These are phyloP conservation scores for Carallia pectinifolia DNA, from an alignment of 345 rosid species.

Conservation along the genomic window DNA sequence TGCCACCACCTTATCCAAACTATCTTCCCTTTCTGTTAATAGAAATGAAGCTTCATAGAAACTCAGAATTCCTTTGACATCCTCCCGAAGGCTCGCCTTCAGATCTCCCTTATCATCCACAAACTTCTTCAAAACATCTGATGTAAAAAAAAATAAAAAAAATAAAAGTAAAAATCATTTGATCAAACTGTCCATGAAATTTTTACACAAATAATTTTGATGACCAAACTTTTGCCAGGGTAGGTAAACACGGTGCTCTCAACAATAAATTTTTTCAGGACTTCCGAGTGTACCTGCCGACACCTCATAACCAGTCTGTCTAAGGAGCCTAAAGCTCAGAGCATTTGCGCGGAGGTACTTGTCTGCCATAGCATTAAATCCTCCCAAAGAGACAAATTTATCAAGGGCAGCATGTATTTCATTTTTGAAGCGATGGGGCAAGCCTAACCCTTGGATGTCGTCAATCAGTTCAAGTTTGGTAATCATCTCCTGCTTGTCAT, in stretches of 20 bases:
- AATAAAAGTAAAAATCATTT: too few relatives aligned
- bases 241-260: too few relatives aligned
- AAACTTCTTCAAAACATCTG: slow-evolving; percentile 12
- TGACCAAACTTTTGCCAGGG: too few relatives aligned
- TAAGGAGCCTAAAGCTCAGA: slow-evolving; percentile 25
- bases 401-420: slow-evolving; percentile 5
- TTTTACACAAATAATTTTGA: too few relatives aligned
- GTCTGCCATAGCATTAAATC: background rate
- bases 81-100: slow-evolving; percentile 1
- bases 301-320: slow-evolving; percentile 23
- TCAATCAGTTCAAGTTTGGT: slow-evolving; percentile 21
- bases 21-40: slow-evolving; percentile 11
- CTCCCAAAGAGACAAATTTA: background rate
- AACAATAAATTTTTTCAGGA: too few relatives aligned
- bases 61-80: slow-evolving; percentile 14
- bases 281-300: slow-evolving; percentile 20
- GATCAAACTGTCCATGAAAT: background rate
- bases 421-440: slow-evolving; percentile 3
- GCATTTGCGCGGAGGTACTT: slow-evolving; percentile 12
- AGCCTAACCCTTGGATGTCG: slow-evolving; percentile 17
- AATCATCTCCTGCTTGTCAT: background rate
- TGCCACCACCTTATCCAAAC: slow-evolving; percentile 15
- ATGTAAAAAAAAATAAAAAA: too few relatives aligned
- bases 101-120: slow-evolving; percentile 10
- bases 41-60: slow-evolving; percentile 18